A percentile compares a stretch with the other conserved stretches of the same genome.
Evolutionary conservation across 2,329 filamentous ascomycete species (phyloP).

Genomic region (Aspergillus brasiliensis): DNA sequence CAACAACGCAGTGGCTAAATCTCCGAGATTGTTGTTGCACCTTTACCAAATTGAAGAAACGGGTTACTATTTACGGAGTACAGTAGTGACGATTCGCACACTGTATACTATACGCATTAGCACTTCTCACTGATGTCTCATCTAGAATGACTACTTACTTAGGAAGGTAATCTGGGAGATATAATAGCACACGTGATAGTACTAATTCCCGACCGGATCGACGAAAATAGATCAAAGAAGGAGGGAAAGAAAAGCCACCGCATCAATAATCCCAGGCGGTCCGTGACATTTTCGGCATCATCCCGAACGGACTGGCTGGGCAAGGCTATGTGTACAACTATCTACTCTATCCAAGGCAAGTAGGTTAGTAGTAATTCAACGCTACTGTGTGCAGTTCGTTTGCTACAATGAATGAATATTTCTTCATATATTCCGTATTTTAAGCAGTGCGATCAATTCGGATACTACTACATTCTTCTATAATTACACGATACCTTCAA

Average conservation of each 20-base stretch:
- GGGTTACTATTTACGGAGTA: not conserved
- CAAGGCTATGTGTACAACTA: not conserved
- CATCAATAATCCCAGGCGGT: not conserved
- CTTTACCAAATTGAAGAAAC: not conserved
- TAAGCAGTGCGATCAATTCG: too few species aligned
- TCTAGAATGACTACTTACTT: too few species aligned
- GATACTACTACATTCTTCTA: too few species aligned
- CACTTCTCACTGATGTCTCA: not conserved
- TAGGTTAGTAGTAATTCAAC: not conserved
- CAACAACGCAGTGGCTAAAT: not conserved
- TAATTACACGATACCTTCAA: too few species aligned
- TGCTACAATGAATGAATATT: too few species aligned
- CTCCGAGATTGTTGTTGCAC: not conserved
- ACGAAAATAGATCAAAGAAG: not conserved
- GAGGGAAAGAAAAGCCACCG: not conserved
- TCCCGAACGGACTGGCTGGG: not conserved
- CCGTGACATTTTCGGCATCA: not conserved
- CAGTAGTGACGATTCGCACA: not conserved
- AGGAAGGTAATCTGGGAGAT: not conserved
- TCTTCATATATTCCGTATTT: too few species aligned
- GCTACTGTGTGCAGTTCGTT: not conserved
- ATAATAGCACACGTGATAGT: not conserved
- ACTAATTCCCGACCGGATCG: not conserved
- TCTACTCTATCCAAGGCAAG: not conserved
- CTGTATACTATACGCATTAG: not conserved